These are phyloP conservation scores for Pseudogymnoascus sp. DNA, from an alignment of 2,329 filamentous ascomycete genomes.

Conservation along the genomic window DNA sequence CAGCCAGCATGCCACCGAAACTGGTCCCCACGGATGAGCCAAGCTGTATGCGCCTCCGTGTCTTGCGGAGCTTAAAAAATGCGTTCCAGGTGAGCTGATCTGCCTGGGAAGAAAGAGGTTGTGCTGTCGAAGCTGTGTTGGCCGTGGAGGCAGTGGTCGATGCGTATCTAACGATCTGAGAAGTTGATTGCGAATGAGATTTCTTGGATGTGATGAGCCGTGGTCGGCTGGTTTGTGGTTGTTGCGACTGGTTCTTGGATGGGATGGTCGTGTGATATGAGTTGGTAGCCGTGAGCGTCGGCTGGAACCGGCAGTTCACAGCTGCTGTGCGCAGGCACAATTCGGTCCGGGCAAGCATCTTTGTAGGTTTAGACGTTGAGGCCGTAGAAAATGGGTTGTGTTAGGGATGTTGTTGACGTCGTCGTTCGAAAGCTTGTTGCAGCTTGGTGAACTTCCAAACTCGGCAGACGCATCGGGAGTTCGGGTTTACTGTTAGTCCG, in stretches of 20 bases:
- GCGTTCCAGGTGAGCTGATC: constrained; percentile 68
- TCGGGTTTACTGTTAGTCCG: constrained; percentile 1
- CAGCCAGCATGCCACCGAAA: constrained; percentile 52
- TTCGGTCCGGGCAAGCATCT: constrained; percentile 18
- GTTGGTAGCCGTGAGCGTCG: constrained; percentile 22
- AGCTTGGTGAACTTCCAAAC: constrained; percentile 4
- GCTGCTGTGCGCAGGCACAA: constrained; percentile 26
- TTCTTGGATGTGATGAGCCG: neutral
- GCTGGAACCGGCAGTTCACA: constrained; percentile 27
- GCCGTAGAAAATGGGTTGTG: neutral
- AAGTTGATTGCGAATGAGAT: constrained; percentile 5
- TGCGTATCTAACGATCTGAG: constrained; percentile 11
- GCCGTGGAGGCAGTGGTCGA: constrained; percentile 11
- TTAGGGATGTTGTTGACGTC: constrained; percentile 5
- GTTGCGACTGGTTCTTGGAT: constrained; percentile 17
- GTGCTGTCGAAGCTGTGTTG: constrained; percentile 10
- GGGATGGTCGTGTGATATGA: constrained; percentile 24
- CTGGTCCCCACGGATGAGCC: constrained; percentile 65
- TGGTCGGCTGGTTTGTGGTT: neutral
- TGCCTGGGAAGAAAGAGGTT: neutral
- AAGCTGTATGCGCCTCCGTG: constrained; percentile 76
- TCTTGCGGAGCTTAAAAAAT: constrained; percentile 85
- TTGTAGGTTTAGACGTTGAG: constrained; percentile 4
- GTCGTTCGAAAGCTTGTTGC: neutral
- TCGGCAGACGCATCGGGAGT: neutral